Evolutionary conservation across 768 basidiomycete species (phyloP).

Genomic region (Suillus lakei): DNA sequence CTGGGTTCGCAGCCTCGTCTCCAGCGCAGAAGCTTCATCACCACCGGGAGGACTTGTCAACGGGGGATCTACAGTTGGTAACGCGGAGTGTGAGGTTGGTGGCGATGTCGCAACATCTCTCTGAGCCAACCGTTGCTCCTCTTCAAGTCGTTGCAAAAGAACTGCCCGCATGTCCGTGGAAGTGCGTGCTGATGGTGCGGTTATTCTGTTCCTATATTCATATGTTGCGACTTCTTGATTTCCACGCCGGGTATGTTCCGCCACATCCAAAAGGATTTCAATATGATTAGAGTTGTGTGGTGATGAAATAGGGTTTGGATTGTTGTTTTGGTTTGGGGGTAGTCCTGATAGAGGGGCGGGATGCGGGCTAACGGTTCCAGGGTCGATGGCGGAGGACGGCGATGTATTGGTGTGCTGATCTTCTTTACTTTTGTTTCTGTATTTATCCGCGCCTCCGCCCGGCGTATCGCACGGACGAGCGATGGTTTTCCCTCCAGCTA

Average conservation of each 20-base stretch:
- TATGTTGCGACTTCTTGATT: slow-evolving; percentile 8
- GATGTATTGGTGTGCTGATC: slow-evolving; percentile 2
- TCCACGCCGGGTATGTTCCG: slow-evolving; percentile 4
- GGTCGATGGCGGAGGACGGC: not conserved
- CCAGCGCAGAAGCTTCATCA: slow-evolving; percentile 36
- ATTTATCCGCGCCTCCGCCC: not conserved
- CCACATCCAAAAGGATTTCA: not conserved
- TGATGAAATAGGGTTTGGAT: not conserved
- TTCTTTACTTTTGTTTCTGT: slow-evolving; percentile 7
- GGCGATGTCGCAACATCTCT: slow-evolving; percentile 9
- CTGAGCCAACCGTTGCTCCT: slow-evolving; percentile 44
- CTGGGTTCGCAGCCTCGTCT: slow-evolving; percentile 51
- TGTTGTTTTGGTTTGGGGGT: not conserved
- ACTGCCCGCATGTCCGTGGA: slow-evolving; percentile 35
- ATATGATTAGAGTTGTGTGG: slow-evolving; percentile 5
- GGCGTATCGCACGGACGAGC: slow-evolving; percentile 35
- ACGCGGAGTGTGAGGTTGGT: slow-evolving; percentile 1
- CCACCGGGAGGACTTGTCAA: slow-evolving; percentile 17
- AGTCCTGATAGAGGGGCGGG: not conserved
- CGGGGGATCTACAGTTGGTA: not conserved
- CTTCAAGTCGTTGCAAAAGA: slow-evolving; percentile 48
- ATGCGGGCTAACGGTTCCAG: slow-evolving; percentile 3
- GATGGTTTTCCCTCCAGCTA: slow-evolving; percentile 30
- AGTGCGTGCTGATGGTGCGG: not conserved
- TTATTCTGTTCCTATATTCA: not conserved